Base-by-base conservation (phyloP, 805 yeast genomes). In the Schwanniomyces sp. region DNA sequence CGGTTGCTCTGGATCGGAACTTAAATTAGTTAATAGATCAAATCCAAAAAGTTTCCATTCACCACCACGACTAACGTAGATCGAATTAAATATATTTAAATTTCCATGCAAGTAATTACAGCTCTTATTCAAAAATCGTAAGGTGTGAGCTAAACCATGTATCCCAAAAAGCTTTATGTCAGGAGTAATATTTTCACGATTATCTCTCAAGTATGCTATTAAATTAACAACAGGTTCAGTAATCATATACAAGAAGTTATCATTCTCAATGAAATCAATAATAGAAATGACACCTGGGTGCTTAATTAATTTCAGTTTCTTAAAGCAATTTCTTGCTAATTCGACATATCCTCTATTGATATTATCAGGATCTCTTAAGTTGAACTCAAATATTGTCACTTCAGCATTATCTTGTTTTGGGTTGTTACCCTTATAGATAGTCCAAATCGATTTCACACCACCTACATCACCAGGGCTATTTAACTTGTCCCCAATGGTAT, bases 31-130 rank as follows among this genome's bases (percentile, higher is more conserved):
- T 30, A 82, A 66, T 1, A 85, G 63, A 63, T 91, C 97, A 57
- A 91, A 82, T 1, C 96, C 96, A 49, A 87, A 86, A 25, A 91
- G 61, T 49, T 82, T 85, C 92, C 96, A 89, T 58, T 87, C 95
- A 11, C 97, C 96, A 27, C 74, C 78, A 10, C 46, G 43, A 46
- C 80, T 85, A 12, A 88, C 82, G 61, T 70, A 91, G 0, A 91
- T 76, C 1, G 87, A 79, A 36, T 78, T 72, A 16, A 68, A 54
- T 9, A 61, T 41, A 48, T 79, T 74, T 10, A 89, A 53, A 49
- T 82, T 81, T 5, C 91, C 92, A 58, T 88, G 86, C 5, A 86
- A 69, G 24, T 85, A 79, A 5, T 72, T 59, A 30, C 81, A 80
- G 49, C 81, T 86, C 24, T 65, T 70, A 52, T 85, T 84, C 42